Base-by-base conservation (phyloP, 805 yeast genomes). In the Cyberlindnera maclurae region DNA sequence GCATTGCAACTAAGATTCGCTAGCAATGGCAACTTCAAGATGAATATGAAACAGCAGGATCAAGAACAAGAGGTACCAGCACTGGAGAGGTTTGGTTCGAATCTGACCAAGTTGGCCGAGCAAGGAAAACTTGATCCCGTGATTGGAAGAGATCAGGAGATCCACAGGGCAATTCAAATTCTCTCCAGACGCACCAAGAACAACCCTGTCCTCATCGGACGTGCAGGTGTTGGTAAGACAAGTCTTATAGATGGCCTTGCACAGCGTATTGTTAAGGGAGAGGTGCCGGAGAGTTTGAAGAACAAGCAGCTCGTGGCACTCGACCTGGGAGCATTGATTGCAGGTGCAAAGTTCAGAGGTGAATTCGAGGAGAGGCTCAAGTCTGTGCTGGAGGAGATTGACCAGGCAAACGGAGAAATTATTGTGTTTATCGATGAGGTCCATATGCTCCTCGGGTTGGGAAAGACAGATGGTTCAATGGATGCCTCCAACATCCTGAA, bases 151-250 rank as follows among this genome's bases (percentile, higher is more conserved):
- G 97, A 93, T 54, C 96, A 89, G 45, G 97, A 93, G 57, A 93
- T 90, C 40, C 73, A 90, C 42, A 70, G 98, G 42, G 90, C 97
- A 0, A 82, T 90, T 40, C 97, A 90, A 58, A 89, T 90, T 34
- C 64, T 90, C 33, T 86, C 96, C 1, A 69, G 98, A 50, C 71
- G 97, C 58, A 88, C 97, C 1, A 90, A 90, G 62, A 93, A 93
- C 59, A 90, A 90, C 55, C 98, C 98, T 0, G 95, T 93, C 1
- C 62, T 90, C 39, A 88, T 93, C 31, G 98, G 98, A 45, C 78
- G 84, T 49, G 98, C 98, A 1, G 98, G 98, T 64, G 94, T 96
- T 0, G 98, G 98, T 65, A 90, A 90, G 60, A 93, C 97, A 0
- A 94, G 97, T 6, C 78, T 93, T 41, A 83, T 93, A 77, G 98